These are phyloP conservation scores for Dimargaris cristalligena DNA, from an alignment of 192 early-diverging fungal species.

Conservation along the genomic window DNA sequence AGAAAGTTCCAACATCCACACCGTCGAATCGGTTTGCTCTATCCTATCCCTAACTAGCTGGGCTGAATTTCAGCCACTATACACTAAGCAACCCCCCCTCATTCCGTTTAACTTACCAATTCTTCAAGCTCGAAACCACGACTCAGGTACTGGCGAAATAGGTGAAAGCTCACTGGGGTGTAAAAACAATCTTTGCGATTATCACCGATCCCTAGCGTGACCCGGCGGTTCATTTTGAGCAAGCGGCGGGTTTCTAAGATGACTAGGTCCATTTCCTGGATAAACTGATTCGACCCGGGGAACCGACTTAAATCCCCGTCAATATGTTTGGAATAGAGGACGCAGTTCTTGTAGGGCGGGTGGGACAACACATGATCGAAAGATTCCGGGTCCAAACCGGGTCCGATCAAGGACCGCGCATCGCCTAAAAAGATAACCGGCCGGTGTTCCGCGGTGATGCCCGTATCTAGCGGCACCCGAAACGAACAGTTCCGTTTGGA, in stretches of 20 bases:
- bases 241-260: constrained; percentile 50
- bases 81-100: no score
- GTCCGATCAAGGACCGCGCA: constrained; percentile 43
- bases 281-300: constrained; percentile 57
- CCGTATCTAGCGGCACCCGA: constrained; percentile 38
- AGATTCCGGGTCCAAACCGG: constrained; percentile 49
- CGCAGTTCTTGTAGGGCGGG: constrained; percentile 91
- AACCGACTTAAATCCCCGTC: constrained; percentile 70
- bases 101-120: no score
- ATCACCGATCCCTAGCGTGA: constrained; percentile 86
- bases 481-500: constrained; percentile 79
- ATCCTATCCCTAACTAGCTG: no score
- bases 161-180: constrained; percentile 67
- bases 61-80: no score
- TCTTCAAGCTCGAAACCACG: constrained; percentile 81
- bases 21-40: no score
- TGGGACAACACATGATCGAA: constrained; percentile 85
- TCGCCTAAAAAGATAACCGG: constrained; percentile 73
- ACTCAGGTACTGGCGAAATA: constrained; percentile 65
- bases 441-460: constrained; percentile 55
- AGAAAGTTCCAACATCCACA: no score
- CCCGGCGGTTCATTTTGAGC: constrained; percentile 46
- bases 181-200: constrained; percentile 84
- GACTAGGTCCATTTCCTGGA: constrained; percentile 55
- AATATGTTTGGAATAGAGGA: constrained; percentile 67